Conservation (phyloP, 805 yeast species). For the Tetrapisispora namnaoensis region DNA sequence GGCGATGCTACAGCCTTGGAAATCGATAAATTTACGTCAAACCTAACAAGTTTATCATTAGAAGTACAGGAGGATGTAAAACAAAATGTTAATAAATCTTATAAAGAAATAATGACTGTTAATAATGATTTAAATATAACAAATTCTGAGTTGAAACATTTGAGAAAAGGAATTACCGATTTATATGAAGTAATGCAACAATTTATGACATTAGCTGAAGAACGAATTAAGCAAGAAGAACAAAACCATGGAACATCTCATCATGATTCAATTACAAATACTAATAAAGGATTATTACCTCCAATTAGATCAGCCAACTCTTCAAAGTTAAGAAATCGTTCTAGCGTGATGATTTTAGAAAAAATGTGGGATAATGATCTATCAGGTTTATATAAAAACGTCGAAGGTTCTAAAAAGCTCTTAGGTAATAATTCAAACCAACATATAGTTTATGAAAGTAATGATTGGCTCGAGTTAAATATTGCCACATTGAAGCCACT, state of each 20-base stretch:
- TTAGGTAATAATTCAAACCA: slow-evolving; percentile 47
- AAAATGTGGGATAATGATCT: slow-evolving; percentile 74
- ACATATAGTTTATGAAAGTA: slow-evolving; percentile 69
- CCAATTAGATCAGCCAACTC: slow-evolving; percentile 8
- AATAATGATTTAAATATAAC: slow-evolving; percentile 54
- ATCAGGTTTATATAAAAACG: slow-evolving; percentile 61
- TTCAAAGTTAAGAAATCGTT: slow-evolving; percentile 41
- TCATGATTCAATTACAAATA: not conserved
- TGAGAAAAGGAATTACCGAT: slow-evolving; percentile 52
- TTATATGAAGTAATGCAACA: slow-evolving; percentile 50
- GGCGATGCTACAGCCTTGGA: slow-evolving; percentile 60
- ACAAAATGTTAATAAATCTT: slow-evolving; percentile 50
- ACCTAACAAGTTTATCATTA: slow-evolving; percentile 39
- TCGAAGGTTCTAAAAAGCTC: slow-evolving; percentile 83
- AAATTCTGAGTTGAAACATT: slow-evolving; percentile 48
- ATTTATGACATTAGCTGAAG: slow-evolving; percentile 52
- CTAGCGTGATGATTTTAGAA: slow-evolving; percentile 62
- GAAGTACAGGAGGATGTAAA: slow-evolving; percentile 50
- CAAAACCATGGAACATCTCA: slow-evolving; percentile 12
- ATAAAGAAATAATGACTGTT: slow-evolving; percentile 48
- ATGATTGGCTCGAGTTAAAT: slow-evolving; percentile 80
- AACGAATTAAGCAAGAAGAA: slow-evolving; percentile 40
- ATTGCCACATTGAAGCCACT: slow-evolving; percentile 76
- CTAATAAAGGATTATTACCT: slow-evolving; percentile 14
- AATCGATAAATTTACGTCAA: slow-evolving; percentile 58